These are phyloP conservation scores for Agastache rugosa DNA, from an alignment of 257 asterid species.

Conservation along the genomic window DNA sequence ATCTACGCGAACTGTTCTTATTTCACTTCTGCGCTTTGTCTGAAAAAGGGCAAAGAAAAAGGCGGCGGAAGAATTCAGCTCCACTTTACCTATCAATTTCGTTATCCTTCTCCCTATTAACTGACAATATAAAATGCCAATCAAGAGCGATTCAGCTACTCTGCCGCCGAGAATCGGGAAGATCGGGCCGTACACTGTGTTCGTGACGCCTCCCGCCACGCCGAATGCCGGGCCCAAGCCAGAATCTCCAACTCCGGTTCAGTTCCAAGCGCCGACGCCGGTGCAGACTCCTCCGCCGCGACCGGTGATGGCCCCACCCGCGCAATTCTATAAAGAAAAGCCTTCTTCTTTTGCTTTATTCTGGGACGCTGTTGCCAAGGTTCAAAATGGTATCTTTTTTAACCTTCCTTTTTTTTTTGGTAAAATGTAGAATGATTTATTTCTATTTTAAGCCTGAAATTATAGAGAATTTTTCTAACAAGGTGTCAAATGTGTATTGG, in stretches of 20 bases:
- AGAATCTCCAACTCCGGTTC: slow-evolving; percentile 50
- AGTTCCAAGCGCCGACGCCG: slow-evolving; percentile 48
- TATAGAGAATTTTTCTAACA: not conserved
- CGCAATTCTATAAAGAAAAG: slow-evolving; percentile 57
- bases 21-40: slow-evolving; percentile 15
- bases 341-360: slow-evolving; percentile 71
- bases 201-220: slow-evolving; percentile 87
- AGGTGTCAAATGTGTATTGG: not conserved
- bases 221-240: slow-evolving; percentile 52
- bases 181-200: slow-evolving; percentile 99
- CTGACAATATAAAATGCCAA: slow-evolving; percentile 40
- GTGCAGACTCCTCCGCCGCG: slow-evolving; percentile 56
- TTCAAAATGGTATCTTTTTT: slow-evolving; percentile 69
- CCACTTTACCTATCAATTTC: not conserved
- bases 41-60: slow-evolving; percentile 15
- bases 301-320: slow-evolving; percentile 94
- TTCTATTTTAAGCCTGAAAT: not conserved
- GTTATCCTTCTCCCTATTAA: not conserved
- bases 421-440: not conserved
- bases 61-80: slow-evolving; percentile 23
- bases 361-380: slow-evolving; percentile 84
- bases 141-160: slow-evolving; percentile 46
- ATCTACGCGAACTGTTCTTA: slow-evolving; percentile 25
- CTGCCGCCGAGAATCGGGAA: slow-evolving; percentile 94
- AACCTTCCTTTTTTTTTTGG: not conserved